Evolutionary conservation across 2,329 filamentous ascomycete genomes (phyloP), one percentile per base, ranked within the genome.

Genomic region (Penicillium sp.): DNA sequence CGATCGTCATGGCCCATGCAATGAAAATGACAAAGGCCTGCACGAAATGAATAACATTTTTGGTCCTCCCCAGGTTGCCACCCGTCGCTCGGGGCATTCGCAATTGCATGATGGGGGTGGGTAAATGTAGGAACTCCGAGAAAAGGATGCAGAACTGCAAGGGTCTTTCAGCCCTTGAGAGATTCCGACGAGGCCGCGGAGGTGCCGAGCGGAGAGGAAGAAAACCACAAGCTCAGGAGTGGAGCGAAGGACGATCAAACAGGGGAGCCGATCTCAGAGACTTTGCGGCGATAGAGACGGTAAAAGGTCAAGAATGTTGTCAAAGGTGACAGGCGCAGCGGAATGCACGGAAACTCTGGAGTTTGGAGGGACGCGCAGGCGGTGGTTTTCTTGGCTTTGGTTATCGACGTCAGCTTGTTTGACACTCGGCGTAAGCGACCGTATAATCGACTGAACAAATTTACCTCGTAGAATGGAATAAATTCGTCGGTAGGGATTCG

Each of bases 11-110:
- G 57, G 81, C 84, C 78, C 81, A 84, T 46, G 80, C 83, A 30
- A 88, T 73, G 73, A 87, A 87, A 64, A 87, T 83, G 61, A 85
- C 74, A 45, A 86, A 73, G 11, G 73, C 80, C 69, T 88, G 85
- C 51, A 80, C 70, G 46, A 78, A 78, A 72, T 88, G 86, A 42
- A 84, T 72, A 45, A 79, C 75, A 48, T 82, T 82, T 74, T 88
- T 88, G 68, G 80, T 81, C 70, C 83, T 82, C 65, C 85, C 83
- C 33, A 84, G 76, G 66, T 81, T 77, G 48, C 79, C 78, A 55
- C 68, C 68, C 40, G 75, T 75, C 19, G 71, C 67, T 43, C 68
- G 66, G 55, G 72, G 68, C 55, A 75, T 58, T 52, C 57, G 65
- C 30, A 70, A 59, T 60, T 58, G 69, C 72, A 76, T 73, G 40